phyloP scores from a whole-genome alignment of 352 stramenopile species.

The Phytophthora meadii region DNA sequence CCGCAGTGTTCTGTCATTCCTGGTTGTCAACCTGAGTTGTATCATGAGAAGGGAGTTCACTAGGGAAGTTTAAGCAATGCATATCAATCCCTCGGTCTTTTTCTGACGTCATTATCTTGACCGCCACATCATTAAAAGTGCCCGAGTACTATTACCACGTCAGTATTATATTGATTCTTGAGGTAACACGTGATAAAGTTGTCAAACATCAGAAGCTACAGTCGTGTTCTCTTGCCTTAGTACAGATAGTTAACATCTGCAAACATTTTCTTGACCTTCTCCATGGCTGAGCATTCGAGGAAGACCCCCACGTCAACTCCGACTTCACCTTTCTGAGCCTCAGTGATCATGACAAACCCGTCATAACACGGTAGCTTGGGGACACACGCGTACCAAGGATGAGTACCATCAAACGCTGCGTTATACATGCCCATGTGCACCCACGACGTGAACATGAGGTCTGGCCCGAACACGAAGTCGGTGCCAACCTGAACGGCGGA shows the following conservation, averaged over 20 bases:
- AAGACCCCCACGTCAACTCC: conserved; percentile 58
- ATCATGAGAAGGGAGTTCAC: neutral
- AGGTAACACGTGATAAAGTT: too few species aligned
- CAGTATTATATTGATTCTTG: neutral
- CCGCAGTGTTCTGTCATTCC: too few species aligned
- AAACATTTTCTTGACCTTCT: conserved; percentile 44
- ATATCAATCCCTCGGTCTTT: too few species aligned
- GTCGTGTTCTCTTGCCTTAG: neutral
- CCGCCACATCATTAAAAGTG: neutral
- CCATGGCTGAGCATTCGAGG: conserved; percentile 47
- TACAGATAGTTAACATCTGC: conserved; percentile 15
- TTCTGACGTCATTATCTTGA: conserved; percentile 14
- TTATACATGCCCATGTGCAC: conserved; percentile 70
- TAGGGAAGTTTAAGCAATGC: neutral
- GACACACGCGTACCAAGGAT: conserved; percentile 46
- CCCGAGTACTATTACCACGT: conserved; percentile 3
- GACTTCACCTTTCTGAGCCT: conserved; percentile 40
- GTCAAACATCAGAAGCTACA: too few species aligned
- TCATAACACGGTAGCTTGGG: conserved; percentile 46
- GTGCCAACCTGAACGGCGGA: conserved; percentile 45
- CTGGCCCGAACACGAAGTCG: conserved; percentile 56
- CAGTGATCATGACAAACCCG: conserved; percentile 56
- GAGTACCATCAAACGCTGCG: conserved; percentile 49
- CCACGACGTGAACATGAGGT: conserved; percentile 73
- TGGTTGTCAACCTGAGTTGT: neutral